Evolutionary conservation across 345 rosid species (phyloP), one percentile per base, ranked within the genome.

Genomic region (Melaleuca alternifolia): DNA sequence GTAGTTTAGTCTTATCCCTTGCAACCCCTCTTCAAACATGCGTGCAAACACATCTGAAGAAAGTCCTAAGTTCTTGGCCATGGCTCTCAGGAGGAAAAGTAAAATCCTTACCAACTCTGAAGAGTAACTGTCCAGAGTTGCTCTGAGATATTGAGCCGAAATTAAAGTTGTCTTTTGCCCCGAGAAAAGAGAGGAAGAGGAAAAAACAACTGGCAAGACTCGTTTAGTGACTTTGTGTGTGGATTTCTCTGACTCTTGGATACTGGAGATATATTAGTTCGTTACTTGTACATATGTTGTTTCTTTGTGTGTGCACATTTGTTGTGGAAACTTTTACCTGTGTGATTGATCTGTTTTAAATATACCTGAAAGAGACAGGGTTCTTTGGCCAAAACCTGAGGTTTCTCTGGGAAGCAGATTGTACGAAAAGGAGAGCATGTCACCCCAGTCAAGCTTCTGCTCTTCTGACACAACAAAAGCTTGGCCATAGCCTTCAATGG

Each of bases 371-470:
- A 37, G 91, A 88, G 24, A 84, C 4, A 15, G 93, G 96, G 30
- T 4, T 46, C 13, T 54, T 56, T 1, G 94, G 94, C 91, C 93
- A 92, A 85, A 90, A 85, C 75, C 87, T 88, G 56, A 85, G 14
- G 41, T 85, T 90, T 88, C 93, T 89, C 11, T 7, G 54, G 9
- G 77, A 26, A n/a, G 37, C 33, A 11, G 94, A 93, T 37, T 54
- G 89, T 7, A 91, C 15, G 26, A 84, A 51, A 61, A 91, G 91
- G 85, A 92, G 37, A 92, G 89, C 94, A 91, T 88, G 88, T 92
- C 94, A 3, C 90, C 92, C 95, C 93, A 93, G 28, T 94, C 94
- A 50, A 92, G 93, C 88, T 92, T 94, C 84, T 91, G 92, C 1
- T 92, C 92, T 50, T 91, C 88, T 0, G 94, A 90, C 37, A 90